Base-by-base conservation (phyloP, 345 rosid genomes). In the Litchi chinensis region DNA sequence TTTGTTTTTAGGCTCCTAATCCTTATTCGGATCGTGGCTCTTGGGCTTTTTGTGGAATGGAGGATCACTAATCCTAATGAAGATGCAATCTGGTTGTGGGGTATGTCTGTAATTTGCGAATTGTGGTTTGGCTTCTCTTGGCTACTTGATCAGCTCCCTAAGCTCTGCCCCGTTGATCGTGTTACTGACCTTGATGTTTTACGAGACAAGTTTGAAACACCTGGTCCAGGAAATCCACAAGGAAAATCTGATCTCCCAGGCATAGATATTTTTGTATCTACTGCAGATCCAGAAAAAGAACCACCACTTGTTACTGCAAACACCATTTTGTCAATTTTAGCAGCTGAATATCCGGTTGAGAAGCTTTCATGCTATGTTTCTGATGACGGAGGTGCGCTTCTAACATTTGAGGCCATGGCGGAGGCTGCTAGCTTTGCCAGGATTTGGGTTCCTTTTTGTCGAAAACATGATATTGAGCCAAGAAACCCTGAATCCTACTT, bases 341-440 rank as follows among this genome's bases (percentile, higher is more conserved):
- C 96, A 0, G 89, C 88, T 50, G 95, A 94, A 67, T 94, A 94
- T 71, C 96, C 96, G 0, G 80, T 93, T 44, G 91, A 93, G 79
- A 94, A 93, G 86, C 92, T 94, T 13, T 86, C 98, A 3, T 93
- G 96, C 67, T 94, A 93, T 48, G 82, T 93, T 10, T 94, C 98
- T 9, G 97, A 94, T 62, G 98, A 94, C 79, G 97, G 96, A 52
- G 95, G 93, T 18, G 85, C 98, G 0, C 89, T 94, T 59, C 79
- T 94, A 6, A 94, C 98, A 9, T 94, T 94, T 73, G 98, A 94
- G 87, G 94, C 97, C 78, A 93, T 93, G 92, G 96, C 98, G 0
- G 98, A 94, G 83, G 96, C 97, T 0, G 97, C 93, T 52, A 91
- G 97, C 86, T 94, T 93, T 73, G 96, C 97, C 12, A 86, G 82